Conservation (phyloP, 306 rosid species). For the Crataegus laevigata region DNA sequence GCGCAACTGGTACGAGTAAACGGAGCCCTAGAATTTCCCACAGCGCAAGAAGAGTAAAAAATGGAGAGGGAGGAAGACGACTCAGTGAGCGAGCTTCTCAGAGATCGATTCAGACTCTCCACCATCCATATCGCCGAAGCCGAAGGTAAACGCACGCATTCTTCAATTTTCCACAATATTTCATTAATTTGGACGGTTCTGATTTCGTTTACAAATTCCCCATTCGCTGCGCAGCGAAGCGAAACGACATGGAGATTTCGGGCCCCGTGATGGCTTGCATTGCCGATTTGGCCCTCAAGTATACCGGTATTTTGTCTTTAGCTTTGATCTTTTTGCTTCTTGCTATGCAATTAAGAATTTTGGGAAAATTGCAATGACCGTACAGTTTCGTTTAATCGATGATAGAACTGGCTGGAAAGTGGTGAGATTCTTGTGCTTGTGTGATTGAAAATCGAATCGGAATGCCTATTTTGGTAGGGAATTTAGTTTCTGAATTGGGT, state of each 20-base stretch:
- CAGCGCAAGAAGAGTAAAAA: background rate
- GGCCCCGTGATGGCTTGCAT: slow-evolving; percentile 68
- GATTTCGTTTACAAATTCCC: background rate
- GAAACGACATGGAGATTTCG: slow-evolving; percentile 52
- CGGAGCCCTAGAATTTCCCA: slow-evolving; percentile 1
- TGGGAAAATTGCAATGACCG: background rate
- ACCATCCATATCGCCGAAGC: slow-evolving; percentile 61
- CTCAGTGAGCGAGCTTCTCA: slow-evolving; percentile 39
- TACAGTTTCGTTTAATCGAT: background rate
- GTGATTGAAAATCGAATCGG: background rate
- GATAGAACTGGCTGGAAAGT: background rate
- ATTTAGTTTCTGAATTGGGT: background rate
- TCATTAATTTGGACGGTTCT: background rate
- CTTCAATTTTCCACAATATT: background rate
- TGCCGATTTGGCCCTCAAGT: slow-evolving; percentile 75
- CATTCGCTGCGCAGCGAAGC: slow-evolving; percentile 36
- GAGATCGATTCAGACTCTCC: slow-evolving; percentile 70
- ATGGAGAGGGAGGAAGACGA: slow-evolving; percentile 41
- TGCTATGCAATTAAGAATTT: background rate
- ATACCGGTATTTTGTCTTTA: slow-evolving; percentile 37
- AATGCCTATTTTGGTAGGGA: background rate
- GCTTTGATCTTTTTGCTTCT: background rate
- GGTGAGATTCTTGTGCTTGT: background rate
- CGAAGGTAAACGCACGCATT: slow-evolving; percentile 42
- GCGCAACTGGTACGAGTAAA: background rate